Evolutionary conservation across 2,329 filamentous ascomycete genomes (phyloP), one percentile per base, ranked within the genome.

Genomic region (Aspergillus arachidicola): DNA sequence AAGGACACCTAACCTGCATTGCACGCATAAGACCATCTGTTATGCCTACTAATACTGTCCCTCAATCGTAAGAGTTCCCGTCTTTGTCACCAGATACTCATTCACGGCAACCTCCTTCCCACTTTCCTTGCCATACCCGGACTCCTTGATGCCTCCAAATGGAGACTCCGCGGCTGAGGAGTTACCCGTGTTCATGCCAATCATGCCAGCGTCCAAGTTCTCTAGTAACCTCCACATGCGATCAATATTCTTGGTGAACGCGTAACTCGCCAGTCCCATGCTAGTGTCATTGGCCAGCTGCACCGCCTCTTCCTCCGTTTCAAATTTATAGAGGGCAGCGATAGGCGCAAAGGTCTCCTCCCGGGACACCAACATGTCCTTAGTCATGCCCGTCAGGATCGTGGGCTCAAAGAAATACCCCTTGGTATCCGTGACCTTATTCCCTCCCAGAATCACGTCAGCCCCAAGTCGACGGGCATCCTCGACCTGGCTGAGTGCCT

Each of bases 401-500:
- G 89, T 91, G 1, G 87, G 89, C 72, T 89, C 84, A 75, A 91
- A 90, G 80, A 91, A 92, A 76, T 89, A 91, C 64, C 86, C 86
- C 62, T 84, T 83, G n/a, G 83, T 83, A 1, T 80, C 82, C 12
- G 80, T 73, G 12, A 79, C 75, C 0, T 77, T 73, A 7, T 73
- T 72, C 1, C 86, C 88, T 14, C 90, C 90, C 23, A 88, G 78
- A 1, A 91, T 78, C n/a, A 91, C 76, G 51, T 84, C 85, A 1
- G 86, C 91, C 3, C 90, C 90, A 45, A 85, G 82, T 60, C 82
- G 83, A 59, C 83, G 82, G 4, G 90, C 90, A 73, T 92, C 88
- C 53, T 85, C 82, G 36, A 91, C 86, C 65, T 91, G 87, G n/a
- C 67, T 71, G 38, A 72, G 63, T 1, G 85, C 85, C 73, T 88